These are phyloP conservation scores for Pythium sukuiense DNA, from an alignment of 352 stramenopile species.

Conservation along the genomic window DNA sequence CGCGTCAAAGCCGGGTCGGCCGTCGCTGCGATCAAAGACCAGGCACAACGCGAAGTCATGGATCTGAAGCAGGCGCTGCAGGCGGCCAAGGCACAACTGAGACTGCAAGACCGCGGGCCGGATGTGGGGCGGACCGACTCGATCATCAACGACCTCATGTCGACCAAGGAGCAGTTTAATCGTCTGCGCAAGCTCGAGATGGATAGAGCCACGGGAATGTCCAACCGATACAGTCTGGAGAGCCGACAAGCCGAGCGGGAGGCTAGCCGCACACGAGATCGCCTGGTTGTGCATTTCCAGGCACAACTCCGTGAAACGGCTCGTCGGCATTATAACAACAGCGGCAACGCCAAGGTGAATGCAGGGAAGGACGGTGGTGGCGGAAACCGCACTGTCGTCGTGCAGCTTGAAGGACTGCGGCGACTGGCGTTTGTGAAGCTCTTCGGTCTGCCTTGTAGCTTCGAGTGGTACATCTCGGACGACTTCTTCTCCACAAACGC, in stretches of 20 bases:
- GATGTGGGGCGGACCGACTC: slow-evolving; percentile 48
- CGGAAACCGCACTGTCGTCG: slow-evolving; percentile 28
- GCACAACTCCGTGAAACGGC: slow-evolving; percentile 51
- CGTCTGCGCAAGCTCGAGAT: slow-evolving; percentile 47
- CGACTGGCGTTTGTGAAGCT: slow-evolving; percentile 69
- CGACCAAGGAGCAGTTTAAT: slow-evolving; percentile 48
- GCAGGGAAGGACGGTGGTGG: slow-evolving; percentile 5
- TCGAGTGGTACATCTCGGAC: slow-evolving; percentile 52
- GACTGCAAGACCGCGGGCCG: slow-evolving; percentile 59
- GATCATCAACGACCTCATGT: slow-evolving; percentile 48
- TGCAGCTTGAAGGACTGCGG: slow-evolving; percentile 55
- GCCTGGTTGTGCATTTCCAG: slow-evolving; percentile 42
- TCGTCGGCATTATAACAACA: slow-evolving; percentile 31
- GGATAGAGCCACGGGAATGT: slow-evolving; percentile 48
- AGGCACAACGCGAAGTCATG: slow-evolving; percentile 42
- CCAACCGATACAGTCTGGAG: slow-evolving; percentile 49
- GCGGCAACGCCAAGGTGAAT: background rate
- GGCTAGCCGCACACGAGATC: slow-evolving; percentile 47
- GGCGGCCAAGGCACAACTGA: slow-evolving; percentile 46
- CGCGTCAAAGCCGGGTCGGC: slow-evolving; percentile 52
- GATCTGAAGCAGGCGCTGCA: slow-evolving; percentile 48
- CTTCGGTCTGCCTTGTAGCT: slow-evolving; percentile 49
- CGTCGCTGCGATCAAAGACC: slow-evolving; percentile 51
- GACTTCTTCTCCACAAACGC: slow-evolving; percentile 46
- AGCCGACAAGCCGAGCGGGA: slow-evolving; percentile 56